Evolutionary conservation across 2,329 filamentous ascomycete species (phyloP).

Genomic region (Colletotrichum liaoningense): DNA sequence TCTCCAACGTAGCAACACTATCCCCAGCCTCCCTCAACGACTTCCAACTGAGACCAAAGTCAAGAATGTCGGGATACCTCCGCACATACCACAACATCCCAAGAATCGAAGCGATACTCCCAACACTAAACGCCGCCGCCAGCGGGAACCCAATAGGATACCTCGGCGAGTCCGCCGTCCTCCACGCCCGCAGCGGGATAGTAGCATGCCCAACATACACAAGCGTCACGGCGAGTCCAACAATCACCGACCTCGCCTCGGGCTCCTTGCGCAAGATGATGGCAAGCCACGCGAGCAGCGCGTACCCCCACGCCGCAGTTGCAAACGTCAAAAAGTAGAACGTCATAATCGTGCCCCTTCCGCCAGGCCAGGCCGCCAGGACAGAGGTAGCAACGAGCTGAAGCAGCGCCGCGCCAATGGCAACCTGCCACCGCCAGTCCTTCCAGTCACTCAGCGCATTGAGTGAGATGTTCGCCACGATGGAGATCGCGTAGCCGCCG

Average conservation of each 20-base stretch:
- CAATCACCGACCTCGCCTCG: conserved; percentile 47
- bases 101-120: conserved; percentile 45
- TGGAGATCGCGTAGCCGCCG: conserved; percentile 41
- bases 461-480: conserved; percentile 40
- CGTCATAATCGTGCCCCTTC: conserved; percentile 44
- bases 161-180: conserved; percentile 45
- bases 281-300: conserved; percentile 45
- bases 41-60: conserved; percentile 24
- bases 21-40: not conserved
- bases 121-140: conserved; percentile 45
- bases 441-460: conserved; percentile 49
- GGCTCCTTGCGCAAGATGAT: conserved; percentile 45
- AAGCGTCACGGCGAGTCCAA: conserved; percentile 48
- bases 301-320: conserved; percentile 46
- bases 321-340: conserved; percentile 51
- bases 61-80: conserved; percentile 36
- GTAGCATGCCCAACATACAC: conserved; percentile 51
- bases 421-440: conserved; percentile 51
- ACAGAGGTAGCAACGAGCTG: conserved; percentile 46
- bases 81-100: conserved; percentile 43
- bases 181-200: conserved; percentile 48
- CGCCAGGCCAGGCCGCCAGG: conserved; percentile 45
- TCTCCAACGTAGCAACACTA: conserved; percentile 5
- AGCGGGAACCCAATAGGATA: conserved; percentile 51
- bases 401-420: conserved; percentile 40